These are phyloP conservation scores for Rhodotorula graminis DNA, from an alignment of 768 basidiomycete genomes.

Conservation along the genomic window DNA sequence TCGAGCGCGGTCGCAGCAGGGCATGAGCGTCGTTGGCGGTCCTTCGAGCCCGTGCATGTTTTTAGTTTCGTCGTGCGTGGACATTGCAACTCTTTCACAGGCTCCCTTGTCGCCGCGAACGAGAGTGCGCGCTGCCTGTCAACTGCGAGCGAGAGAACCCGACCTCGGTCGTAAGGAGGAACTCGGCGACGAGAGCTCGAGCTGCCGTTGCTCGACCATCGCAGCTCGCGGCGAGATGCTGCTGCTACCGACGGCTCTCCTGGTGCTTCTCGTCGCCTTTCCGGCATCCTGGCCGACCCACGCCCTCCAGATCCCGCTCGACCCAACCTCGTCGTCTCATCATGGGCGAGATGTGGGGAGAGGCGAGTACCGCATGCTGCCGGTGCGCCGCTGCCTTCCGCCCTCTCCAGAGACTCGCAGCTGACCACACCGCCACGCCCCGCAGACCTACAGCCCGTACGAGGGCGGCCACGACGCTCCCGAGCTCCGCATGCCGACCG, in stretches of 20 bases:
- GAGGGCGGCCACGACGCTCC: neutral
- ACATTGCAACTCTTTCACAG: no score
- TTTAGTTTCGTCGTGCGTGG: no score
- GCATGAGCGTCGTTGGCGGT: no score
- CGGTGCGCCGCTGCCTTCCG: neutral
- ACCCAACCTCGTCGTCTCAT: neutral
- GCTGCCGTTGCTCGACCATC: no score
- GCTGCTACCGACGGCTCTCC: neutral
- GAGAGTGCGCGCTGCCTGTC: no score
- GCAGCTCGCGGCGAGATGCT: neutral
- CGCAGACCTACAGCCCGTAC: slow-evolving; percentile 12
- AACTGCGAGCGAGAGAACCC: no score
- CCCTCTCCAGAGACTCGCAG: neutral
- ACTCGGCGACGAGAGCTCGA: no score
- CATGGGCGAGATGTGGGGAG: neutral
- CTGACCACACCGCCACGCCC: neutral
- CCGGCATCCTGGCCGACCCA: neutral
- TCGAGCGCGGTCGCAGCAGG: neutral
- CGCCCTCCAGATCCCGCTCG: neutral
- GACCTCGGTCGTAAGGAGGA: no score
- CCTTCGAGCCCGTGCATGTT: no score
- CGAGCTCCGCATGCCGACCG: slow-evolving; percentile 23
- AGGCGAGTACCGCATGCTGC: slow-evolving; percentile 1
- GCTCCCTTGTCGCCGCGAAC: no score
- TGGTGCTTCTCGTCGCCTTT: no score